phyloP scores from a whole-genome alignment of 768 basidiomycete genomes.

The Russula virescens region DNA sequence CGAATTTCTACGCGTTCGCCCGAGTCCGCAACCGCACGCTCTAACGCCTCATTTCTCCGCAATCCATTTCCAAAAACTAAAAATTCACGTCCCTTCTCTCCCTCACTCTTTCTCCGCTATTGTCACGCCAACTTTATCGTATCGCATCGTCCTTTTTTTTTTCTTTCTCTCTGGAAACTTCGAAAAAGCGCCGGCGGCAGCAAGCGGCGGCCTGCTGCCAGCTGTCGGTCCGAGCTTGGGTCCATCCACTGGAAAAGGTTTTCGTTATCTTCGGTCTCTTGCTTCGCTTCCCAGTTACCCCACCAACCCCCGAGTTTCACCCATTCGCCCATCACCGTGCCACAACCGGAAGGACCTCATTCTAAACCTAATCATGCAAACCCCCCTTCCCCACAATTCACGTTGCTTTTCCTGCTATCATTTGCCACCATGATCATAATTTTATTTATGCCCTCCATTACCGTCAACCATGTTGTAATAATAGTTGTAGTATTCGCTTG shows the following conservation, averaged over 20 bases:
- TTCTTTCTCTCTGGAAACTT: not conserved
- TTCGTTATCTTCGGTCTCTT: not conserved
- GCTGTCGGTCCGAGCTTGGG: not conserved
- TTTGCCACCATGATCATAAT: not conserved
- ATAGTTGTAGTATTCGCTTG: not conserved
- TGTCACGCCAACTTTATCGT: too few relatives aligned
- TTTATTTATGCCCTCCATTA: not conserved
- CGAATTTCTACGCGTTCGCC: too few relatives aligned
- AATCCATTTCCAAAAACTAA: too few relatives aligned
- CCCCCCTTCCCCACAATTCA: not conserved
- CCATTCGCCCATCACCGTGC: too few relatives aligned
- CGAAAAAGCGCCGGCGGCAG: not conserved
- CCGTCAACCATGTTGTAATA: constrained; percentile 2
- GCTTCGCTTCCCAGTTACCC: not conserved
- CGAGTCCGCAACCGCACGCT: too few relatives aligned
- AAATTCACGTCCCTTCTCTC: too few relatives aligned
- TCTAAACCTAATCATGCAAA: not conserved
- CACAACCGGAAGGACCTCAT: not conserved
- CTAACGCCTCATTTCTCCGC: too few relatives aligned
- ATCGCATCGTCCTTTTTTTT: not conserved
- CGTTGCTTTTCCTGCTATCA: constrained; percentile 5
- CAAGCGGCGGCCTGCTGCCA: too few relatives aligned
- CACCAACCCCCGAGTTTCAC: not conserved
- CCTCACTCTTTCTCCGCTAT: too few relatives aligned
- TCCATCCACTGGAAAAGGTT: not conserved